phyloP scores from a whole-genome alignment of 257 asterid species.

The Lithospermum erythrorhizon region DNA sequence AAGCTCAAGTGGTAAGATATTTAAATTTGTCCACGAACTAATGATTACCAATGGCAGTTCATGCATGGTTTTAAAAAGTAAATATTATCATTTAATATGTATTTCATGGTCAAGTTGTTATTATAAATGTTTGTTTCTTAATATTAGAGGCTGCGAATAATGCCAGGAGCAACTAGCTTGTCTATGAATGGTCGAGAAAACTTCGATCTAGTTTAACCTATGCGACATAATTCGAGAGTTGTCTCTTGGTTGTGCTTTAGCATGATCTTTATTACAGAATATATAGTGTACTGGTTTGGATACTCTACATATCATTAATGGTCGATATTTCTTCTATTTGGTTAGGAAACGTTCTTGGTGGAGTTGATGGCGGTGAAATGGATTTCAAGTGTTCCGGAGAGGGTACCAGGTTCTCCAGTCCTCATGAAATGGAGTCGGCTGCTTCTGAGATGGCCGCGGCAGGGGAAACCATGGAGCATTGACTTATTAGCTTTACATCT shows the following conservation, averaged over 20 bases:
- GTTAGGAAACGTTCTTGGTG: background rate
- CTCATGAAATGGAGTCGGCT: background rate
- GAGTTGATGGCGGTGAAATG: background rate
- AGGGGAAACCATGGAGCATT: too few relatives aligned
- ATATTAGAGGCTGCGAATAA: too few relatives aligned
- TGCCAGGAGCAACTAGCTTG: too few relatives aligned
- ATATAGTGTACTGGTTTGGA: too few relatives aligned
- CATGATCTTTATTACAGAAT: background rate
- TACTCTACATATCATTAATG: too few relatives aligned
- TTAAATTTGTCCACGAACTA: background rate
- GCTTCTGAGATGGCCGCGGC: background rate
- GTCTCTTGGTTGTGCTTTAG: background rate
- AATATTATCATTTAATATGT: too few relatives aligned
- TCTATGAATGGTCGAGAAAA: too few relatives aligned
- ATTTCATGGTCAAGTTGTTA: background rate
- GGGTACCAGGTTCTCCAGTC: background rate
- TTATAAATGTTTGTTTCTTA: background rate
- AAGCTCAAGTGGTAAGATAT: slow-evolving; percentile 11
- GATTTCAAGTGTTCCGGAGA: background rate
- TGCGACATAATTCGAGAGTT: too few relatives aligned
- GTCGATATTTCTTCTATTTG: background rate
- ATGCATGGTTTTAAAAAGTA: too few relatives aligned
- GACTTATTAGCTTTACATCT: too few relatives aligned
- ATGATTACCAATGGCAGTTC: too few relatives aligned
- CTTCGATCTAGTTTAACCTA: too few relatives aligned